Percentiles rank a stretch among this genome's conserved stretches.
These are phyloP conservation scores for Tolypocladium paradoxum DNA, from an alignment of 2,329 filamentous ascomycete species.

Conservation along the genomic window DNA sequence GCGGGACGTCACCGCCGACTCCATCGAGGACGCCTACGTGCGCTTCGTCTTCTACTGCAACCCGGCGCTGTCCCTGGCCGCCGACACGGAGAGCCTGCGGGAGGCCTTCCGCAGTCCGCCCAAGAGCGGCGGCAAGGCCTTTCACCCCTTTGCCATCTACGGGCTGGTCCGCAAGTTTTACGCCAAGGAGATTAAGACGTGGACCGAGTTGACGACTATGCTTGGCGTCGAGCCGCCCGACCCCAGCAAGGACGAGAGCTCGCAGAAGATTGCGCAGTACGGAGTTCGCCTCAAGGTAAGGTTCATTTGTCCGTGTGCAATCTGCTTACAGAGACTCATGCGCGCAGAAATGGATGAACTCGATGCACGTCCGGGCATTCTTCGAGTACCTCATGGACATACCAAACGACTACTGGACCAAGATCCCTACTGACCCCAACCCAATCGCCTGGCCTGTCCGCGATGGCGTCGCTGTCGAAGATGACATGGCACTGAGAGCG, in stretches of 20 bases:
- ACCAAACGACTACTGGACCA: slow-evolving; percentile 67
- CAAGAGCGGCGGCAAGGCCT: slow-evolving; percentile 78
- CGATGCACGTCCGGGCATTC: slow-evolving; percentile 90
- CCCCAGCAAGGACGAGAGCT: slow-evolving; percentile 72
- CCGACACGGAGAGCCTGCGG: slow-evolving; percentile 59
- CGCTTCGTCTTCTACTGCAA: slow-evolving; percentile 86
- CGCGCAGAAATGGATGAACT: slow-evolving; percentile 81
- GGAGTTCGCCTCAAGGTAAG: slow-evolving; percentile 79
- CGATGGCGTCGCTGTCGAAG: slow-evolving; percentile 75
- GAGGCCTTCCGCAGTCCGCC: slow-evolving; percentile 72
- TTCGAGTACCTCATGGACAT: slow-evolving; percentile 82
- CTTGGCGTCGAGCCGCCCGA: slow-evolving; percentile 84
- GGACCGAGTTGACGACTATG: slow-evolving; percentile 77
- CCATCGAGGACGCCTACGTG: slow-evolving; percentile 74
- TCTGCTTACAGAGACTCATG: not conserved
- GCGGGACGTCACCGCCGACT: slow-evolving; percentile 55
- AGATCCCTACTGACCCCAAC: slow-evolving; percentile 56
- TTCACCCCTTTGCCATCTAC: slow-evolving; percentile 67
- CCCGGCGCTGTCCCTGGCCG: slow-evolving; percentile 56
- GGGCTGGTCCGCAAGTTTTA: slow-evolving; percentile 71
- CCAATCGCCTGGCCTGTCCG: slow-evolving; percentile 55
- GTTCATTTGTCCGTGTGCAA: not conserved
- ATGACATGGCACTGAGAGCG: slow-evolving; percentile 79
- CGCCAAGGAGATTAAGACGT: slow-evolving; percentile 78
- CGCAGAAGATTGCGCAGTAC: slow-evolving; percentile 92